phyloP scores from a whole-genome alignment of 495 filamentous ascomycete genomes.

The Wilcoxina mikolae region DNA sequence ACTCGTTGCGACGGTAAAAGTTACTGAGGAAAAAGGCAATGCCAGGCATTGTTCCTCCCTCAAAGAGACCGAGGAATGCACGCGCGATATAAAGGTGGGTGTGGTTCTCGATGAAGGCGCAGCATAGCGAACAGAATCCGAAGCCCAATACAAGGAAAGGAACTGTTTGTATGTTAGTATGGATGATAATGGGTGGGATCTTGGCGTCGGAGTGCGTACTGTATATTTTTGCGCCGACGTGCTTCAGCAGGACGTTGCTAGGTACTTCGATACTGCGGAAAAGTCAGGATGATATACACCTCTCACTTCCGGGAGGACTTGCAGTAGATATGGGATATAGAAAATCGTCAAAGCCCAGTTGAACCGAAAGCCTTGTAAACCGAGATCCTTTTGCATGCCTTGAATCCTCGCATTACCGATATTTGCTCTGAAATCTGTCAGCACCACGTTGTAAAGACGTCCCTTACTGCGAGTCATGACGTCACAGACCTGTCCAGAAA shows the following conservation, averaged over 20 bases:
- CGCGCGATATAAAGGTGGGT: slow-evolving; percentile 11
- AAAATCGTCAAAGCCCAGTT: slow-evolving; percentile 46
- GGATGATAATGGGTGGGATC: background rate
- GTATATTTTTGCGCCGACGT: slow-evolving; percentile 36
- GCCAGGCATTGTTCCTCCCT: slow-evolving; percentile 30
- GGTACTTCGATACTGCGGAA: slow-evolving; percentile 37
- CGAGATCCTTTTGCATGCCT: slow-evolving; percentile 37
- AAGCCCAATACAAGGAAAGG: slow-evolving; percentile 57
- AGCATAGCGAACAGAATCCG: slow-evolving; percentile 49
- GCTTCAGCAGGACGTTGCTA: slow-evolving; percentile 58
- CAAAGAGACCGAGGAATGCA: slow-evolving; percentile 32
- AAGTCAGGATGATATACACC: background rate
- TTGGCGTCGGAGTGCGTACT: slow-evolving; percentile 5
- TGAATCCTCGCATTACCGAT: slow-evolving; percentile 39
- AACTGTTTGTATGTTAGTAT: slow-evolving; percentile 36
- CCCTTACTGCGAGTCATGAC: background rate
- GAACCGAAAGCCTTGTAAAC: slow-evolving; percentile 36
- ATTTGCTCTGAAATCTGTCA: slow-evolving; percentile 13
- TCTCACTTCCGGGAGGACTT: background rate
- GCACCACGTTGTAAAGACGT: background rate
- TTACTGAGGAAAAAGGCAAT: slow-evolving; percentile 74
- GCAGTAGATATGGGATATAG: slow-evolving; percentile 52
- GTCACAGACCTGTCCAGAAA: slow-evolving; percentile 42
- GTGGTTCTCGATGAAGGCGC: slow-evolving; percentile 42
- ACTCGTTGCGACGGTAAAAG: slow-evolving; percentile 66